Evolutionary conservation across 2,329 filamentous ascomycete species (phyloP).

Genomic region (Aspergillus uvarum): DNA sequence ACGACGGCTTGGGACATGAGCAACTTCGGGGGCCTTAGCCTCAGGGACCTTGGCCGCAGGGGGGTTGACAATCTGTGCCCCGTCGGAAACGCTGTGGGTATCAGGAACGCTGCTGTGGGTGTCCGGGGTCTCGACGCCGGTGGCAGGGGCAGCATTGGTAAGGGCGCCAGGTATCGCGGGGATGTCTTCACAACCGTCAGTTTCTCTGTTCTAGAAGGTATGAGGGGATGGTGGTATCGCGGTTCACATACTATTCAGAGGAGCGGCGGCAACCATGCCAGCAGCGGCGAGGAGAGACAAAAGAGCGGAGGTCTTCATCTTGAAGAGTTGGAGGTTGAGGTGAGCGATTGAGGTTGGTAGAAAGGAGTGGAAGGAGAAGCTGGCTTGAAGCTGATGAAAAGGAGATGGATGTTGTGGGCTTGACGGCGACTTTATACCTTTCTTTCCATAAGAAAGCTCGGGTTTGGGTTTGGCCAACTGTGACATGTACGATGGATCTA

Average conservation of each 20-base stretch:
- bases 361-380: background rate
- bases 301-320: slow-evolving; percentile 8
- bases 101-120: too few relatives aligned
- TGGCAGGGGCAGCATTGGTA: too few relatives aligned
- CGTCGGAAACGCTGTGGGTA: too few relatives aligned
- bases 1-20: too few relatives aligned
- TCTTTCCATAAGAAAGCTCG: background rate
- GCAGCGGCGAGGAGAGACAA: slow-evolving; percentile 7
- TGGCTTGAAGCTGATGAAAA: slow-evolving; percentile 5
- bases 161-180: too few relatives aligned
- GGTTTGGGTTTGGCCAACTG: background rate
- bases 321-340: background rate
- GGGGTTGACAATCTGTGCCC: too few relatives aligned
- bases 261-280: background rate
- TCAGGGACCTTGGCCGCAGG: too few relatives aligned
- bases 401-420: background rate
- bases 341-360: background rate
- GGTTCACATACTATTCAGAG: background rate
- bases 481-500: background rate
- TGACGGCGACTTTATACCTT: background rate
- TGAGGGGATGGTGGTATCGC: too few relatives aligned
- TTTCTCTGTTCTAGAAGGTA: too few relatives aligned
- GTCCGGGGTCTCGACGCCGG: too few relatives aligned
- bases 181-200: too few relatives aligned
- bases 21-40: too few relatives aligned